phyloP scores from a whole-genome alignment of 2,329 filamentous ascomycete genomes.

The Fonsecaea monophora region DNA sequence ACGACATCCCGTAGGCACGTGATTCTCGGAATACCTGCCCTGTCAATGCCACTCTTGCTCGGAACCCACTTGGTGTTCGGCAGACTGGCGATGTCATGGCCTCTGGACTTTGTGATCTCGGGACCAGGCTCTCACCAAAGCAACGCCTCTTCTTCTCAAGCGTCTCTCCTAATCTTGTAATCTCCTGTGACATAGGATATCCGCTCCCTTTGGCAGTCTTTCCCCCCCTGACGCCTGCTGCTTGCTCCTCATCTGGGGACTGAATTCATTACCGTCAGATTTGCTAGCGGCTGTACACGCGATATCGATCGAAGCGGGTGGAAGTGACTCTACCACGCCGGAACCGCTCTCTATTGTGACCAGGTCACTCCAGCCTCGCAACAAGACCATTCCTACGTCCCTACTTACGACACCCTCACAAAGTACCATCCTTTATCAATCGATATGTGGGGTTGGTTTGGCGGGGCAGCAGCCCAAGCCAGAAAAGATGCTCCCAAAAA shows the following conservation, averaged over 20 bases:
- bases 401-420: neutral
- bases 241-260: neutral
- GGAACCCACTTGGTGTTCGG: constrained; percentile 1
- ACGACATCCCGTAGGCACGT: constrained; percentile 6
- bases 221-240: neutral
- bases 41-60: neutral
- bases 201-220: neutral
- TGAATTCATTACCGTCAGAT: neutral
- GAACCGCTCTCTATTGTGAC: neutral
- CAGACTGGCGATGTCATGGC: constrained; percentile 6
- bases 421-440: constrained; percentile 2
- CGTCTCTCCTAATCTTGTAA: constrained; percentile 3
- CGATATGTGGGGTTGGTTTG: constrained; percentile 86
- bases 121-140: constrained; percentile 13
- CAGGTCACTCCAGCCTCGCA: neutral
- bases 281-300: constrained; percentile 23
- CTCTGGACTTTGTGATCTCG: constrained; percentile 11
- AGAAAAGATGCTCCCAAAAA: constrained; percentile 95
- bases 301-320: constrained; percentile 27
- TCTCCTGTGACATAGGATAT: neutral
- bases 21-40: constrained; percentile 24
- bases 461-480: constrained; percentile 80
- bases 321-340: constrained; percentile 24
- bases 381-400: neutral
- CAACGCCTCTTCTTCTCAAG: constrained; percentile 4